A percentile compares a stretch with the other conserved stretches of the same genome.
Evolutionary conservation across 2,329 filamentous ascomycete species (phyloP).

Genomic region (Penicillium olsonii): DNA sequence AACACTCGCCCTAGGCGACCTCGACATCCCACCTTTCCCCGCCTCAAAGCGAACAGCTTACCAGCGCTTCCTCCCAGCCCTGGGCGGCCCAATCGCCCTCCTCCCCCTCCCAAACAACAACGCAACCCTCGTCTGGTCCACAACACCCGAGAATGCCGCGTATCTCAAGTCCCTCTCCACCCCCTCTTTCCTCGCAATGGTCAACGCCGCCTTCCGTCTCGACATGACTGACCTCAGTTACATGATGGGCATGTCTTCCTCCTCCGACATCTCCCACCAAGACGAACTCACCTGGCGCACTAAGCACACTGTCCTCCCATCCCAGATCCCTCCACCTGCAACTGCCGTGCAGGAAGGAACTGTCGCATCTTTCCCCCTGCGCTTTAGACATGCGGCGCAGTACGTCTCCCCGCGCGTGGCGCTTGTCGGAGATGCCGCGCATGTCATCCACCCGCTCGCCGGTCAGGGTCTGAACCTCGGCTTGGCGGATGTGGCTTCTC

Average conservation of each 20-base stretch:
- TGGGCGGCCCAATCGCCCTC: slow-evolving; percentile 79
- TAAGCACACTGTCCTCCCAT: slow-evolving; percentile 63
- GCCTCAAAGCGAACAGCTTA: slow-evolving; percentile 72
- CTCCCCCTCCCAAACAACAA: slow-evolving; percentile 82
- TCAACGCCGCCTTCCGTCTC: slow-evolving; percentile 91
- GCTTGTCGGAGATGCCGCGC: slow-evolving; percentile 89
- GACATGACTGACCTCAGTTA: slow-evolving; percentile 76
- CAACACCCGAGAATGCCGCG: slow-evolving; percentile 75
- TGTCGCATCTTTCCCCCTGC: slow-evolving; percentile 86
- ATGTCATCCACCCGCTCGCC: slow-evolving; percentile 91
- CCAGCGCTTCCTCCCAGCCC: slow-evolving; percentile 86
- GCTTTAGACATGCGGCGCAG: slow-evolving; percentile 88
- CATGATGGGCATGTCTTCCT: slow-evolving; percentile 66
- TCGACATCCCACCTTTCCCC: slow-evolving; percentile 31
- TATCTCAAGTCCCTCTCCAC: slow-evolving; percentile 73
- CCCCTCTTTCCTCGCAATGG: slow-evolving; percentile 77
- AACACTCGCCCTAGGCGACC: slow-evolving; percentile 69
- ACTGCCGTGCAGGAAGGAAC: slow-evolving; percentile 74
- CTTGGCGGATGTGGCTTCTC: slow-evolving; percentile 80
- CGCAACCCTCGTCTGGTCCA: slow-evolving; percentile 92
- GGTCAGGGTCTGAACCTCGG: slow-evolving; percentile 95
- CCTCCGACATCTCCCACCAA: slow-evolving; percentile 49
- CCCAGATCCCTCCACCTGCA: slow-evolving; percentile 65
- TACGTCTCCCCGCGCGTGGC: slow-evolving; percentile 90
- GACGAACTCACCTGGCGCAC: slow-evolving; percentile 85